Conservation (phyloP, 169 alveolate genomes). For the Babesia ovis region DNA sequence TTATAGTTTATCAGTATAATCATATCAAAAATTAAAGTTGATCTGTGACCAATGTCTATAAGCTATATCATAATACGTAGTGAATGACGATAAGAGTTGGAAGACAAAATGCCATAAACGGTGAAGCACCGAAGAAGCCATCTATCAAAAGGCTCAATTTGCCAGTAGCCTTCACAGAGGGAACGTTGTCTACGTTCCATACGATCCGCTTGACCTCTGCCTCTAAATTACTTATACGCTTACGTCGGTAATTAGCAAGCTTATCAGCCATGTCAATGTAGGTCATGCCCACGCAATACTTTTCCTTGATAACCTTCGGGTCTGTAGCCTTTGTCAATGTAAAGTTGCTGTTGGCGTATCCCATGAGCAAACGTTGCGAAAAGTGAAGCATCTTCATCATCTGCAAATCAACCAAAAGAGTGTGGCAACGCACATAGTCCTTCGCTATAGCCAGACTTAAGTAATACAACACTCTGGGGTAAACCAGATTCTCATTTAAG, state of each 20-base stretch:
- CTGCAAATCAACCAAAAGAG: conserved; percentile 31
- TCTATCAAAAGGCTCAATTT: conserved; percentile 25
- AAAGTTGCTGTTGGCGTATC: conserved; percentile 44
- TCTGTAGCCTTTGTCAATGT: neutral
- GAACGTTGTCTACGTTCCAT: conserved; percentile 34
- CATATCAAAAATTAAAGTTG: no score
- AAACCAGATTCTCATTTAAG: conserved; percentile 37
- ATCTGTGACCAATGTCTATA: neutral
- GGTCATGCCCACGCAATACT: conserved; percentile 45
- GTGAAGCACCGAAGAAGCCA: conserved; percentile 1
- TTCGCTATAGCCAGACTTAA: conserved; percentile 29
- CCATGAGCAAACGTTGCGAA: conserved; percentile 28
- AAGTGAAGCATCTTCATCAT: conserved; percentile 31
- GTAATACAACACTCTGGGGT: conserved; percentile 17
- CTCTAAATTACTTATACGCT: conserved; percentile 14
- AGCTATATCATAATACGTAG: neutral
- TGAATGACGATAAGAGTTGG: neutral
- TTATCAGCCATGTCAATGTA: conserved; percentile 47
- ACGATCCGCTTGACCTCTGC: conserved; percentile 47
- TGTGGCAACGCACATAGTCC: conserved; percentile 57
- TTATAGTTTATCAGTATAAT: no score
- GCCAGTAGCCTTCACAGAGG: conserved; percentile 63
- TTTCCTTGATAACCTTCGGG: neutral
- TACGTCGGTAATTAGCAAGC: conserved; percentile 26
- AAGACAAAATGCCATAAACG: neutral